Conservation (phyloP, 2,329 filamentous ascomycete genomes). For the Chaetomium strumarium region DNA sequence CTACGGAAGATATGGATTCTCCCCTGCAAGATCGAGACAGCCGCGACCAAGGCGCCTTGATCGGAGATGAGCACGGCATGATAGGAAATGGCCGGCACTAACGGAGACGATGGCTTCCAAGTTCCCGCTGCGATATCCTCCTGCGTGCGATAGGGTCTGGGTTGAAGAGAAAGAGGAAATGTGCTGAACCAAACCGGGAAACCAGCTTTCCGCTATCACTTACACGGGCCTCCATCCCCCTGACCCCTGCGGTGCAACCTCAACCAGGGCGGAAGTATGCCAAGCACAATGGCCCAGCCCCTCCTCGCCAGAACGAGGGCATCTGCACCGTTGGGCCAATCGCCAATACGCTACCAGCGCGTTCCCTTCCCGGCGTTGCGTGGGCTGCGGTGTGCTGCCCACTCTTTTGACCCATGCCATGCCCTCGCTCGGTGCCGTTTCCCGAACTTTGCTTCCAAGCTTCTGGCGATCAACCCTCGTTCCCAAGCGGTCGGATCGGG, state of each 20-base stretch:
- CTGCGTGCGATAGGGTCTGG: no score
- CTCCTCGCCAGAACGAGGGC: slow-evolving; percentile 3
- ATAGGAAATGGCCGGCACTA: no score
- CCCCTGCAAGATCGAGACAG: no score
- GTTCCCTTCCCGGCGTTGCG: slow-evolving; percentile 9
- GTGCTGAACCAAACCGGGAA: slow-evolving; percentile 14
- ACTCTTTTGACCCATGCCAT: slow-evolving; percentile 16
- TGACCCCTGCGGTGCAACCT: slow-evolving; percentile 11
- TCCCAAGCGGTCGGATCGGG: slow-evolving; percentile 10
- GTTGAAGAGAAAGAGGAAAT: not conserved
- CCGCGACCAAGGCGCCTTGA: no score
- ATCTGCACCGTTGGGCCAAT: slow-evolving; percentile 15
- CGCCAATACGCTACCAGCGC: slow-evolving; percentile 10
- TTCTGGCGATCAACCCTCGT: slow-evolving; percentile 12
- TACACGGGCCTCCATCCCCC: slow-evolving; percentile 15
- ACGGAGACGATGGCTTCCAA: no score
- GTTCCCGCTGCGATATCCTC: no score
- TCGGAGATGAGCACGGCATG: no score
- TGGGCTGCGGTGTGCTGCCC: slow-evolving; percentile 6
- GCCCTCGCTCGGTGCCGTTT: slow-evolving; percentile 14
- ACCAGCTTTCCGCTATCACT: slow-evolving; percentile 16
- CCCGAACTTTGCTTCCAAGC: slow-evolving; percentile 2
- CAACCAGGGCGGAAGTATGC: slow-evolving; percentile 9
- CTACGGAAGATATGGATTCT: no score
- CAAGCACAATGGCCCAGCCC: slow-evolving; percentile 15